These are phyloP conservation scores for Ustilago curta DNA, from an alignment of 1,284 basidiomycete species.

Conservation along the genomic window DNA sequence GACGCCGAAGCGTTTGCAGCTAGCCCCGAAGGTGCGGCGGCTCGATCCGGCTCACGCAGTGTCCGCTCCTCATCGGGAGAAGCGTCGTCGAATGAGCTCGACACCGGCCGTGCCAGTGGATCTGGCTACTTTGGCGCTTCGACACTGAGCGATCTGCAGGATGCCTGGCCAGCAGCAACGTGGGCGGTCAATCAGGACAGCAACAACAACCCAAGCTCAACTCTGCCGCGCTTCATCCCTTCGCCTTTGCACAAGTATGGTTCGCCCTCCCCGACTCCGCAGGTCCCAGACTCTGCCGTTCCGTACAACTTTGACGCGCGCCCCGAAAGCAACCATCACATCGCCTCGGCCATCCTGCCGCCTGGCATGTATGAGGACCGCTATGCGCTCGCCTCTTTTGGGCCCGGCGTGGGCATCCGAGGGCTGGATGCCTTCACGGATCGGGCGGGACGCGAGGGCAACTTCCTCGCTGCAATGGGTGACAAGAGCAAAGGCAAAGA, in stretches of 20 bases:
- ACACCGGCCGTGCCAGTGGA: conserved; percentile 15
- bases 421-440: conserved; percentile 57
- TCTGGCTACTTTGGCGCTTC: conserved; percentile 37
- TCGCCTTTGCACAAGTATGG: conserved; percentile 43
- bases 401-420: conserved; percentile 56
- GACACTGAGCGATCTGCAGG: conserved; percentile 45
- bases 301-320: conserved; percentile 42
- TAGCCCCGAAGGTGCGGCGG: conserved; percentile 20
- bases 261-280: conserved; percentile 33
- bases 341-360: conserved; percentile 37
- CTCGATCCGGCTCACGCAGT: conserved; percentile 25
- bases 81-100: conserved; percentile 37
- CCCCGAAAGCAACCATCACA: conserved; percentile 11
- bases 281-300: conserved; percentile 8
- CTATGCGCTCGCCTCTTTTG: conserved; percentile 53
- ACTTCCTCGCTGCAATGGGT: conserved; percentile 26
- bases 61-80: conserved; percentile 35
- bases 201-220: conserved; percentile 28
- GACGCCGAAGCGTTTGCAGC: conserved; percentile 44
- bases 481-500: conserved; percentile 41
- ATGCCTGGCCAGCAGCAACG: conserved; percentile 44
- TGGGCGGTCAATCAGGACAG: conserved; percentile 46
- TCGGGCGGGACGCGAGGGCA: conserved; percentile 52
- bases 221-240: conserved; percentile 40
- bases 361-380: conserved; percentile 56